Conservation (phyloP, 768 basidiomycete genomes). For the Sporobolomyces roseus region DNA sequence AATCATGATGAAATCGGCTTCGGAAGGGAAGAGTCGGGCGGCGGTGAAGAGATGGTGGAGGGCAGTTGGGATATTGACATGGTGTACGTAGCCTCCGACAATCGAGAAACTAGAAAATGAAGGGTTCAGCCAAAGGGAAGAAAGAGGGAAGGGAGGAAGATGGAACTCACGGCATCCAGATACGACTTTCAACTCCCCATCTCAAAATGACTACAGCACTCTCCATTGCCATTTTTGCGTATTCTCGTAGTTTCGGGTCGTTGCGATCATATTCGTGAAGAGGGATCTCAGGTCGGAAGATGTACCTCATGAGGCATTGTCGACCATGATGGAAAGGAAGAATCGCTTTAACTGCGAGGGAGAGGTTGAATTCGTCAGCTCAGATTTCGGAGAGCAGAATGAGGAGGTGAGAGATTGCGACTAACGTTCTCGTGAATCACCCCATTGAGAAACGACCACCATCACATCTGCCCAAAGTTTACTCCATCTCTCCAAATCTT, state of each 20-base stretch:
- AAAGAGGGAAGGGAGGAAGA: background rate
- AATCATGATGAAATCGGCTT: slow-evolving; percentile 12
- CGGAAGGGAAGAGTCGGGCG: slow-evolving; percentile 29
- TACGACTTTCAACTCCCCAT: slow-evolving; percentile 36
- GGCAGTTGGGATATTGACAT: slow-evolving; percentile 31
- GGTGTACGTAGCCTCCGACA: slow-evolving; percentile 28
- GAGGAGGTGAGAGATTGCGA: background rate
- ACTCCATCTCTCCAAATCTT: slow-evolving; percentile 19
- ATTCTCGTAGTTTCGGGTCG: slow-evolving; percentile 22
- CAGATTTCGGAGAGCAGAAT: too few relatives aligned
- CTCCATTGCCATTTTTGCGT: slow-evolving; percentile 23
- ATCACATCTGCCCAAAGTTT: slow-evolving; percentile 4
- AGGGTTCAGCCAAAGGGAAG: background rate
- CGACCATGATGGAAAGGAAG: slow-evolving; percentile 34
- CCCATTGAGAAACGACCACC: slow-evolving; percentile 15
- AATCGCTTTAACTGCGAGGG: slow-evolving; percentile 25
- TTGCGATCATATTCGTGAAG: slow-evolving; percentile 2
- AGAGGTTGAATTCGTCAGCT: too few relatives aligned
- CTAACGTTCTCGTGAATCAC: slow-evolving; percentile 23
- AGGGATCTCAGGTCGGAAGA: slow-evolving; percentile 28
- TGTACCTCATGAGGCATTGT: slow-evolving; percentile 24
- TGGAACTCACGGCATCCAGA: slow-evolving; percentile 36
- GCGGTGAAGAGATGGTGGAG: slow-evolving; percentile 5
- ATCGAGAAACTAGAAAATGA: slow-evolving; percentile 15
- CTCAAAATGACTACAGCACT: slow-evolving; percentile 29